These are phyloP conservation scores for Alternaria ethzedia DNA, from an alignment of 2,329 filamentous ascomycete species.

Conservation along the genomic window DNA sequence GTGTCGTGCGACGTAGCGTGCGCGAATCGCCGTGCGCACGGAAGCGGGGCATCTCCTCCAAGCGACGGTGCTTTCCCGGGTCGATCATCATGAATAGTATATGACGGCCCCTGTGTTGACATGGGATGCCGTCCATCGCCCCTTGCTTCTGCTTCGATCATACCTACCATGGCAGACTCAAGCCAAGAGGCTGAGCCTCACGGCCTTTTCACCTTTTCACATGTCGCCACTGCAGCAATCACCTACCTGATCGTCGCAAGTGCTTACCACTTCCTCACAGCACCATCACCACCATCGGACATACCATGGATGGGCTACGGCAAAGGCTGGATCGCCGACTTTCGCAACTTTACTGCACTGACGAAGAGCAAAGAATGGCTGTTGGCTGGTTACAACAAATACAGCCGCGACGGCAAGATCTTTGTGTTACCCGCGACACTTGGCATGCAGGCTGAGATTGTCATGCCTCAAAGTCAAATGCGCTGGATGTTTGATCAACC, in stretches of 20 bases:
- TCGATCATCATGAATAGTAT: background rate
- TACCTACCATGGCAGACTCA: background rate
- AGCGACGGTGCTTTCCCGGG: background rate
- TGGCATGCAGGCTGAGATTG: constrained; percentile 34
- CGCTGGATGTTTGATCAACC: constrained; percentile 53
- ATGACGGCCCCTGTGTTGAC: background rate
- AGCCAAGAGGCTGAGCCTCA: background rate
- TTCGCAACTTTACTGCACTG: constrained; percentile 28
- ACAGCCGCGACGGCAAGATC: constrained; percentile 30
- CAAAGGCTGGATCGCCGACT: constrained; percentile 25
- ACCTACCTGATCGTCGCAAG: constrained; percentile 27
- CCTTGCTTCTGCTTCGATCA: background rate
- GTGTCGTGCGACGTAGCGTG: background rate
- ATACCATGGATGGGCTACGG: constrained; percentile 37
- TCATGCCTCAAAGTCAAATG: constrained; percentile 46
- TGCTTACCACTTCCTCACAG: constrained; percentile 16
- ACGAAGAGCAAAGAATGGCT: constrained; percentile 33
- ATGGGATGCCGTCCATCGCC: background rate
- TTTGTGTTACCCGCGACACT: constrained; percentile 37
- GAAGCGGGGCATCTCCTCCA: background rate
- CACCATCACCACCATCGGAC: constrained; percentile 21
- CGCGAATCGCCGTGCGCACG: background rate
- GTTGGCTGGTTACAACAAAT: constrained; percentile 28
- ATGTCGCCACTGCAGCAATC: constrained; percentile 10
- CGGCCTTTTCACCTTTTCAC: background rate